Evolutionary conservation across 768 basidiomycete species (phyloP).

Genomic region (Mycena rebaudengoi): DNA sequence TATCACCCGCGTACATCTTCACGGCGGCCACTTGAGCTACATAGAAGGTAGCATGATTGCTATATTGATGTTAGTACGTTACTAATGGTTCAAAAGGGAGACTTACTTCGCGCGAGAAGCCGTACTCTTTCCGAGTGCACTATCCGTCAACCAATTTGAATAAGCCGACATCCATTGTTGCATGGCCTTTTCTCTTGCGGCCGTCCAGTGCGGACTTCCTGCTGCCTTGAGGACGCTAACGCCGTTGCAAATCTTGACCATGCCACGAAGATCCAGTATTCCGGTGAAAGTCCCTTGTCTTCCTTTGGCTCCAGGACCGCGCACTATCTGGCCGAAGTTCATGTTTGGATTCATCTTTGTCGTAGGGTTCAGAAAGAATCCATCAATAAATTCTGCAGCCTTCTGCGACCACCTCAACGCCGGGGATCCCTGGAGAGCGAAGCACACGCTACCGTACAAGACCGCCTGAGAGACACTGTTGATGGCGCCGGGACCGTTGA

Average conservation of each 20-base stretch:
- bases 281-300: constrained; percentile 61
- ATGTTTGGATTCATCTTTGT: constrained; percentile 64
- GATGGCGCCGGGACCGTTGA: constrained; percentile 53
- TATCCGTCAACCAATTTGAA: constrained; percentile 53
- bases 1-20: constrained; percentile 51
- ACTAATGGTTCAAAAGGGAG: neutral
- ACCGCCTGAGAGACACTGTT: constrained; percentile 51
- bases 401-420: constrained; percentile 41
- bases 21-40: constrained; percentile 52
- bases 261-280: constrained; percentile 58
- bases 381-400: constrained; percentile 47
- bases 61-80: constrained; percentile 28
- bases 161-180: constrained; percentile 53
- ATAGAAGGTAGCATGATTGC: constrained; percentile 65
- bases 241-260: constrained; percentile 58
- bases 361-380: constrained; percentile 53
- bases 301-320: constrained; percentile 55
- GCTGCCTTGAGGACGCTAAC: constrained; percentile 50
- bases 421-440: constrained; percentile 36
- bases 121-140: constrained; percentile 50
- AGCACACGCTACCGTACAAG: constrained; percentile 56
- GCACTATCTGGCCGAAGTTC: constrained; percentile 62
- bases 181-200: constrained; percentile 48
- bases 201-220: constrained; percentile 52
- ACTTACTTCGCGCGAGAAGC: constrained; percentile 58